Base-by-base conservation (phyloP, 2,329 filamentous ascomycete genomes). In the Simplicillium aogashimaense region DNA sequence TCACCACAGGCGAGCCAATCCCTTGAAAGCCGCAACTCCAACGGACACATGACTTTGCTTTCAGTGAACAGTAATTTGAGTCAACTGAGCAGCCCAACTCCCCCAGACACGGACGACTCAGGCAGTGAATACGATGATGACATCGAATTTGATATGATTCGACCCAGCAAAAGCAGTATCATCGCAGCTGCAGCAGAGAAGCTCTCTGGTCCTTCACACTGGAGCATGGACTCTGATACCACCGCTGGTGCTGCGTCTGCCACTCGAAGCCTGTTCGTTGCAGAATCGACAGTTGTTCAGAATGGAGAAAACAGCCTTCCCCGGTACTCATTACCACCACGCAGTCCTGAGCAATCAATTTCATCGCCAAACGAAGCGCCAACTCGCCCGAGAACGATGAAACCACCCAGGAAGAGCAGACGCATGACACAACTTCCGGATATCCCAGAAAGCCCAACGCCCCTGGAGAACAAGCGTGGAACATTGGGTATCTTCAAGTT, bases 401-500 rank as follows among this genome's bases (percentile, higher is more conserved):
- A 69, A 35, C 77, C 77, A 12, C 68, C 70, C 12, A 64, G 76
- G 34, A 70, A 65, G 40, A 74, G 60, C 51, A 75, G 64, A 55
- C 70, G 76, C 33, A 59, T 78, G n/a, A 78, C 75, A 7, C 53
- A 70, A 35, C 66, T 82, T 5, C 75, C 78, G 12, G 78, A 81
- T 52, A 81, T 81, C 44, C 52, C 78, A 29, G 78, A 81, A 53
- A 78, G 67, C 46, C 78, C 78, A 4, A 60, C 73, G 50, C 76
- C 76, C 29, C 60, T 81, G 4, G 69, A 70, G 4, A 63, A 78
- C 52, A 75, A 72, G 56, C 65, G 69, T 33, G 74, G 67, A 11
- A 79, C 75, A 10, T 64, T 81, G 14, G 78, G 76, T 5, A 74
- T 81, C 49, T 82, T 79, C 60, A 74, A 78, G 49, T 81, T 81